Conservation (phyloP, 2,329 filamentous ascomycete species). For the Sporothrix inflata region DNA sequence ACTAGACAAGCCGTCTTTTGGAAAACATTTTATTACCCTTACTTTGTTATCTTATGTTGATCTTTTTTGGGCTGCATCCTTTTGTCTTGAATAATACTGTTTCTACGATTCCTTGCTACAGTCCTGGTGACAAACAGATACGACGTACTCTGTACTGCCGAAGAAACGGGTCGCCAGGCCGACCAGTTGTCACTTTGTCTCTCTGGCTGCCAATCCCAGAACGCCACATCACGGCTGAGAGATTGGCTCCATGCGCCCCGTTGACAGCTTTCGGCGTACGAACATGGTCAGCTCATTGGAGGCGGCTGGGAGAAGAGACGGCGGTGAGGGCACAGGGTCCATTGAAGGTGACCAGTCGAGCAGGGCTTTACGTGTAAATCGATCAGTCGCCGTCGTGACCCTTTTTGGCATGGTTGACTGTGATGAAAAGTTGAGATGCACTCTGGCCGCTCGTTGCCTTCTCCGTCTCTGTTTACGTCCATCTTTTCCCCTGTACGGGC, state of each 20-base stretch:
- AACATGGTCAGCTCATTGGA: neutral
- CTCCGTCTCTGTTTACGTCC: neutral
- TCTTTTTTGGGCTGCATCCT: neutral
- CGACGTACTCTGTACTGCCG: too few species aligned
- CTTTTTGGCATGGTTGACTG: neutral
- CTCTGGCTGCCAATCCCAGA: constrained; percentile 4
- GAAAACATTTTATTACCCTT: neutral
- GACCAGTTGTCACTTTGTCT: neutral
- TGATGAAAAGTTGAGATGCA: too few species aligned
- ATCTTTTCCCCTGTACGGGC: neutral
- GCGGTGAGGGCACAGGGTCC: constrained; percentile 10
- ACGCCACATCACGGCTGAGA: constrained; percentile 11
- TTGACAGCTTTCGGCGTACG: neutral
- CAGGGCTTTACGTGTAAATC: neutral
- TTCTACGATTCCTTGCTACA: neutral
- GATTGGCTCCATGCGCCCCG: neutral
- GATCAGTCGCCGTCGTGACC: neutral
- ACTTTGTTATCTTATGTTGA: neutral
- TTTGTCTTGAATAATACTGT: neutral
- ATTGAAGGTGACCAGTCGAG: neutral
- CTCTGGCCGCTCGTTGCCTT: neutral
- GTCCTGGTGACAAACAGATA: too few species aligned
- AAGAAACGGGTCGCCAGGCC: constrained; percentile 6
- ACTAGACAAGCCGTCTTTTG: neutral
- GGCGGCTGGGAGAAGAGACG: neutral